phyloP scores from a whole-genome alignment of 2,329 filamentous ascomycete genomes.

The Ascochyta lentis region DNA sequence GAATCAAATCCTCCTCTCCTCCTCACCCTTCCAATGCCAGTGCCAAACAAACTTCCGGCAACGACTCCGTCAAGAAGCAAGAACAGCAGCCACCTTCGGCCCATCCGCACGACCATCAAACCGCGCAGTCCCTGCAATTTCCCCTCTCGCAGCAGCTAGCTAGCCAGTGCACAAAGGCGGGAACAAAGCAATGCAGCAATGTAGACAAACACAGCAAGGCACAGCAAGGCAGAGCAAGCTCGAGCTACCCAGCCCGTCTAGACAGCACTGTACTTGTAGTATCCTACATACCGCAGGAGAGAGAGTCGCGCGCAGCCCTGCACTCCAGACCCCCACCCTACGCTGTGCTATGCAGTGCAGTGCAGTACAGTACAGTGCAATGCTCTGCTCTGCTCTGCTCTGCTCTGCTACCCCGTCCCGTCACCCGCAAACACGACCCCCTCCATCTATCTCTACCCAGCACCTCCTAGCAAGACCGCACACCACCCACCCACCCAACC shows the following conservation, averaged over 20 bases:
- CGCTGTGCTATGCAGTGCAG: no score
- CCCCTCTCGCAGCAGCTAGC: background rate
- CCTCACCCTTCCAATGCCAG: background rate
- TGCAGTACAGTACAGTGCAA: no score
- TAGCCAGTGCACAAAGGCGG: background rate
- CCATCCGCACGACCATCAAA: background rate
- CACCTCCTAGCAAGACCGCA: background rate
- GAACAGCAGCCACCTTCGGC: background rate
- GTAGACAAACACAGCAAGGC: background rate
- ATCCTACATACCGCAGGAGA: no score
- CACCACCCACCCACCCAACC: constrained; percentile 5
- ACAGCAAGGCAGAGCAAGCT: background rate
- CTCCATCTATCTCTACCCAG: no score
- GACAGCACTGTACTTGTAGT: no score
- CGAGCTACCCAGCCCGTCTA: background rate
- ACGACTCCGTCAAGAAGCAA: constrained; percentile 4
- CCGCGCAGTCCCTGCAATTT: constrained; percentile 8
- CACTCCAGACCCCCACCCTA: no score
- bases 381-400: no score
- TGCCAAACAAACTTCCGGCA: constrained; percentile 12
- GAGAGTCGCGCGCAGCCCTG: no score
- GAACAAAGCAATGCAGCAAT: background rate
- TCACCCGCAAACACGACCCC: no score
- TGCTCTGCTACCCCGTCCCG: no score
- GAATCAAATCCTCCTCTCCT: no score